phyloP scores from a whole-genome alignment of 2,329 filamentous ascomycete species.

The Metarhizium humberi region DNA sequence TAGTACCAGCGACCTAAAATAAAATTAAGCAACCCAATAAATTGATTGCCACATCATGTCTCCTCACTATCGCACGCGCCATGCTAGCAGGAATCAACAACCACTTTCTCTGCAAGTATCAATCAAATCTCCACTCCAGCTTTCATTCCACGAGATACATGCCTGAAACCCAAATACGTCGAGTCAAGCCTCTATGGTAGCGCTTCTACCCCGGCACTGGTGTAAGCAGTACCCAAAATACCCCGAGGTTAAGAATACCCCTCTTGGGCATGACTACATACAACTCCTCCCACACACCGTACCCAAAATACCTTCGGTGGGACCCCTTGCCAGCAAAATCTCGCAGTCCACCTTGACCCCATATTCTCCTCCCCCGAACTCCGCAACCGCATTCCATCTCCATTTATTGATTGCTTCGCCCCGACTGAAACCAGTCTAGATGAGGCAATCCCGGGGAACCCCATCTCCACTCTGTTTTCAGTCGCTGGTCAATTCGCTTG shows the following conservation, averaged over 20 bases:
- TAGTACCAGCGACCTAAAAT: too few species aligned
- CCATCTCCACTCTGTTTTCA: not conserved
- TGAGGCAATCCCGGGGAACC: not conserved
- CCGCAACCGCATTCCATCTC: not conserved
- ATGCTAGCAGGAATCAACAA: too few species aligned
- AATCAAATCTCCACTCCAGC: too few species aligned
- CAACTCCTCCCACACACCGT: not conserved
- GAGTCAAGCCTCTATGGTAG: not conserved
- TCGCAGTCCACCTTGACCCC: not conserved
- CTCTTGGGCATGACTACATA: not conserved
- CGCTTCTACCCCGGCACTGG: not conserved
- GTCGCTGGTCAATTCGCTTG: not conserved
- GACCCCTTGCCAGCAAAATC: not conserved
- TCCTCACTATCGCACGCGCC: too few species aligned
- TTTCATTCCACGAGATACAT: too few species aligned
- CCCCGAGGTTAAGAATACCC: not conserved
- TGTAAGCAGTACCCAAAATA: not conserved
- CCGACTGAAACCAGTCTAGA: not conserved
- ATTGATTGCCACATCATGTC: too few species aligned
- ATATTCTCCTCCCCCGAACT: not conserved
- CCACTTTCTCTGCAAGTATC: too few species aligned
- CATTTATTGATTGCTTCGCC: not conserved
- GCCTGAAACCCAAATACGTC: not conserved
- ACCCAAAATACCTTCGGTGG: not conserved
- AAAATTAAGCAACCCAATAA: too few species aligned